Evolutionary conservation across 2,329 filamentous ascomycete species (phyloP), one percentile per base, ranked within the genome.

Genomic region (Coniochaeta prunicola): DNA sequence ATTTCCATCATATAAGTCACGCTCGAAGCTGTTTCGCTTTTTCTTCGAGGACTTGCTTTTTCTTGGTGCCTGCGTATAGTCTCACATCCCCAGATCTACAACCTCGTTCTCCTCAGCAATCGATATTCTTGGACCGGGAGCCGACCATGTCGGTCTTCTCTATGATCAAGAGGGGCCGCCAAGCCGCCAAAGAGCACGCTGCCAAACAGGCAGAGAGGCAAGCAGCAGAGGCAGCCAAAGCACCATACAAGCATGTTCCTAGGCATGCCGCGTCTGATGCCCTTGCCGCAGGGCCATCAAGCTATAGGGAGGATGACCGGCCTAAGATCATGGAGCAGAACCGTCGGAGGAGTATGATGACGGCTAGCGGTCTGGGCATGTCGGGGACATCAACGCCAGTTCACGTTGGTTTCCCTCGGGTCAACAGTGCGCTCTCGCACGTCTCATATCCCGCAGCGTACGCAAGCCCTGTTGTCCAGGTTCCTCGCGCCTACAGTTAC

Each of bases 211-310:
- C 71, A 45, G 77, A 80, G 63, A 76, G 79, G 64, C 71, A 76
- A 40, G 77, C 79, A 57, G 67, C 71, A 45, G 76, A 77, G 61
- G 57, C 68, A 21, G 66, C 70, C 38, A 75, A 76, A 57, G 62
- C 71, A n/a, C 75, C 80, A 13, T 87, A 87, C 70, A 79, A 74
- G 57, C 84, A 87, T 66, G 70, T 84, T 21, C 83, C 84, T n/a
- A 85, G 76, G 15, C 85, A 88, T 66, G 84, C 84, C 30, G 82
- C 81, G 53, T 68, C 76, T 13, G 84, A 87, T 69, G 82, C 84
- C 48, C 70, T 86, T 48, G 74, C 77, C 24, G 79, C 78, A 31
- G 80, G 80, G 3, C 83, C 82, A 10, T 73, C 78, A 1, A 77
- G 74, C 62, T 83, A 77, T 76, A 77, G 76, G 60, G 65, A 73